Base-by-base conservation (phyloP, 352 stramenopile species). In the Saprolegnia diclina region DNA sequence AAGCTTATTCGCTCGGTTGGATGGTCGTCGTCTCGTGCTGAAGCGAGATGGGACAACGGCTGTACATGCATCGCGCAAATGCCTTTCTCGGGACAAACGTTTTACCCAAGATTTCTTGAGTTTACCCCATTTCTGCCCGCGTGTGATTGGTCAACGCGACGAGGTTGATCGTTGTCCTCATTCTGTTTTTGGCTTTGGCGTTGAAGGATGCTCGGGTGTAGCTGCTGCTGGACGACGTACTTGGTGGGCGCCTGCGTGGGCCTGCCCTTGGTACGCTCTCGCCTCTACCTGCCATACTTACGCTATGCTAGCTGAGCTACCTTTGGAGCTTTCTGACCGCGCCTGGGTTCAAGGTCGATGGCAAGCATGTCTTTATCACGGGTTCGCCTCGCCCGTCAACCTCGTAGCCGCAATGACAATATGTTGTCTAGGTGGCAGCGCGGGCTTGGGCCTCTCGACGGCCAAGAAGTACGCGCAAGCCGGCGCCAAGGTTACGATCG, bases 401-500 rank as follows among this genome's bases (percentile, higher is more conserved):
- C 1, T 59, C 35, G 52, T 40, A 42, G 13, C 24, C 19, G 11
- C 11, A 59, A 24, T n/a, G 24, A 59, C 29, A 35, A 35, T 5
- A 35, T 5, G 18, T 48, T 14, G 42, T 10, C 13, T 48, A 59
- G 52, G 52, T 11, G 52, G 52, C 16, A 59, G 52, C 9, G 11
- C 52, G 11, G 52, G 52, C 13, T n/a, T 59, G 52, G 52, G 52
- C 9, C 35, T 59, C 11, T 14, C 52, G 11, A 59, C 52, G 19
- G 52, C 52, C 52, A 59, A 59, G 52, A 59, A 59, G n/a, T 59
- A 59, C 52, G 52, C 52, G 24, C 24, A 59, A 24, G 52, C 52
- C 19, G 52, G 52, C 3, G 52, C 52, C 35, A 59, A 59, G 71
- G 64, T 78, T 22, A 85, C 82, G 40, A 90, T 93, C 65, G 66